Evolutionary conservation across 805 yeast species (phyloP), one percentile per base, ranked within the genome.

Genomic region (Starmera amethionina): DNA sequence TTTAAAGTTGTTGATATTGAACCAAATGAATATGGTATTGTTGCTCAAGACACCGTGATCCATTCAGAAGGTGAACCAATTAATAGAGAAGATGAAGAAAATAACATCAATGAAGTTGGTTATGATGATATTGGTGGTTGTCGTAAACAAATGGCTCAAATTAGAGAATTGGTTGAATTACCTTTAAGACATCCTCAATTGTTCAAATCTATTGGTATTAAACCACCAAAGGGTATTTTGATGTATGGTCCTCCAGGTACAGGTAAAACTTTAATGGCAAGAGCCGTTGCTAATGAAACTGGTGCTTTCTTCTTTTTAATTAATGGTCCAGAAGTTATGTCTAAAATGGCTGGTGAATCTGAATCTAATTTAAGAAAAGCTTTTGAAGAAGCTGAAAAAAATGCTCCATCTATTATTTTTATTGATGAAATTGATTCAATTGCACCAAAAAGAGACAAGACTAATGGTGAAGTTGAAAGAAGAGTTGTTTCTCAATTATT

Each of bases 231-330:
- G 64, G 98, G 98, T 71, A 88, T 93, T 46, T 75, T 93, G 58
- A 85, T 86, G 95, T 93, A 84, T 63, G 98, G 98, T 58, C 98
- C 98, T 38, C 98, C 98, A 30, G 98, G 98, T 77, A 93, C 98
- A 13, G 98, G 98, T 84, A 93, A 93, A 68, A 93, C 98, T 29
- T 73, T 93, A 52, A 88, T 93, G 96, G 98, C 98, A 2, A 81
- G 98, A 63, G 98, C 98, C n/a, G 98, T 93, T 40, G 98, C 98
- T 37, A 93, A 93, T 56, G 98, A 93, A 67, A 93, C 98, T 19
- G 98, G 98, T 59, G 98, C 98, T 2, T 93, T 93, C 63, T 93
- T 93, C 77, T 93, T 93, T 64, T 75, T 93, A 55, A 93, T 93
- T 64, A 93, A 93, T 61, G 98, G 98, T 65, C 98, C 98, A 9